Conservation (phyloP, 139 green algal species). For the Auxenochlorella pyrenoidosa region DNA sequence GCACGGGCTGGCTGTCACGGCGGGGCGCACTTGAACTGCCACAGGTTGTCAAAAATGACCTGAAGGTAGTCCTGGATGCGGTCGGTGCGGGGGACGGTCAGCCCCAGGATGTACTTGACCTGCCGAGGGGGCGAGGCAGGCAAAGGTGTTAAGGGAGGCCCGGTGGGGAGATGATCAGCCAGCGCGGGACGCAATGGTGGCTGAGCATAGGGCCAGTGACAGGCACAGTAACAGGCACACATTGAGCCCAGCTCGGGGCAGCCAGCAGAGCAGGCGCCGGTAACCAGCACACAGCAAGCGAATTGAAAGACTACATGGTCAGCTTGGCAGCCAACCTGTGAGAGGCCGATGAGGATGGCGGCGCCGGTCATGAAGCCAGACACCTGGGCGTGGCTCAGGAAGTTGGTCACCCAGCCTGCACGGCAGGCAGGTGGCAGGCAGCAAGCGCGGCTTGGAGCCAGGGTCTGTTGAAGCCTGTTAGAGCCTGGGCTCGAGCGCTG, state of each 20-base stretch:
- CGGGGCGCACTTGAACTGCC: conserved; percentile 44
- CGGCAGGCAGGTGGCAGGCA: conserved; percentile 26
- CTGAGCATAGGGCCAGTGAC: background rate
- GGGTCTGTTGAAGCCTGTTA: no score
- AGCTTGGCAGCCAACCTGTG: conserved; percentile 30
- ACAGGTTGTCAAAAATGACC: conserved; percentile 43
- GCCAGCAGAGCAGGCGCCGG: no score
- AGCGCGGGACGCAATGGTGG: no score
- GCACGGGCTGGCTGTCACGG: no score
- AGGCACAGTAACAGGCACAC: background rate
- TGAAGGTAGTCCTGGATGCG: conserved; percentile 46
- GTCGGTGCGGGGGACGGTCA: conserved; percentile 51
- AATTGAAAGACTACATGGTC: no score
- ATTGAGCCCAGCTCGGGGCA: no score
- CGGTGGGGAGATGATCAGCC: no score
- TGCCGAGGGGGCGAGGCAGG: background rate
- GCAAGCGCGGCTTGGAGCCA: background rate
- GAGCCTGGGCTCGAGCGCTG: no score
- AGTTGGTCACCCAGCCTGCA: conserved; percentile 81
- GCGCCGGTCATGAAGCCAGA: conserved; percentile 89
- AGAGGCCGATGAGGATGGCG: conserved; percentile 79
- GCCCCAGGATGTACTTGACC: conserved; percentile 62
- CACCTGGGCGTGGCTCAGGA: conserved; percentile 86
- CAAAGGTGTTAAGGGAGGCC: no score
- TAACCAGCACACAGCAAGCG: no score